Evolutionary conservation across 495 filamentous ascomycete species (phyloP).

Genomic region (Pseudoneurospora amorphoporcata): DNA sequence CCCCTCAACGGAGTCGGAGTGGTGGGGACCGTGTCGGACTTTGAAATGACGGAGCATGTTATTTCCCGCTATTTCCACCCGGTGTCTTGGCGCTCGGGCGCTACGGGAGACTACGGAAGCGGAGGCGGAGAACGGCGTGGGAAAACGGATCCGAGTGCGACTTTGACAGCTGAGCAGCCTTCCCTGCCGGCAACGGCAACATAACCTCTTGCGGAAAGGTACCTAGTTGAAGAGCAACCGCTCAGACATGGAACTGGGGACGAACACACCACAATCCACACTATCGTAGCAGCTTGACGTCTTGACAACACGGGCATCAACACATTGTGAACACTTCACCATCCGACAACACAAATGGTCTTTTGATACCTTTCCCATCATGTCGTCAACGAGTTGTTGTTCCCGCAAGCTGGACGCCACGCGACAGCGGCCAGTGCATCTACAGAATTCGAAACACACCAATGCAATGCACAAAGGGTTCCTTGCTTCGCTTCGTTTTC

Average conservation of each 20-base stretch:
- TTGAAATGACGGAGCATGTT: neutral
- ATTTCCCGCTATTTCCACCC: neutral
- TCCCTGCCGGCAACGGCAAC: neutral
- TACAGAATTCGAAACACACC: neutral
- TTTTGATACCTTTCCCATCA: neutral
- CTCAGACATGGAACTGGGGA: neutral
- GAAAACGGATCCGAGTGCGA: neutral
- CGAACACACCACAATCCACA: neutral
- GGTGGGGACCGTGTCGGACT: neutral
- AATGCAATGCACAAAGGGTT: neutral
- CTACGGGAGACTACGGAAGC: neutral
- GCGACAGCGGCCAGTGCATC: neutral
- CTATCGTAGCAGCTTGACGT: neutral
- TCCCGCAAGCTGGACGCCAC: neutral
- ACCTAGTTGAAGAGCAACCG: too few species aligned
- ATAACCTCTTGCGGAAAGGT: neutral
- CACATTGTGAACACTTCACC: neutral
- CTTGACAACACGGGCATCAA: neutral
- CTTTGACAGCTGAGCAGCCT: neutral
- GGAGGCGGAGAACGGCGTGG: neutral
- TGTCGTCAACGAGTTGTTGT: neutral
- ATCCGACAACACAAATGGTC: neutral
- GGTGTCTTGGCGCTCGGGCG: neutral
- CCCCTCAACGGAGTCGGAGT: neutral
- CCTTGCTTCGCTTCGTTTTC: neutral